Evolutionary conservation across 2,329 filamentous ascomycete genomes (phyloP).

Genomic region (Hirsutella rhossiliensis): DNA sequence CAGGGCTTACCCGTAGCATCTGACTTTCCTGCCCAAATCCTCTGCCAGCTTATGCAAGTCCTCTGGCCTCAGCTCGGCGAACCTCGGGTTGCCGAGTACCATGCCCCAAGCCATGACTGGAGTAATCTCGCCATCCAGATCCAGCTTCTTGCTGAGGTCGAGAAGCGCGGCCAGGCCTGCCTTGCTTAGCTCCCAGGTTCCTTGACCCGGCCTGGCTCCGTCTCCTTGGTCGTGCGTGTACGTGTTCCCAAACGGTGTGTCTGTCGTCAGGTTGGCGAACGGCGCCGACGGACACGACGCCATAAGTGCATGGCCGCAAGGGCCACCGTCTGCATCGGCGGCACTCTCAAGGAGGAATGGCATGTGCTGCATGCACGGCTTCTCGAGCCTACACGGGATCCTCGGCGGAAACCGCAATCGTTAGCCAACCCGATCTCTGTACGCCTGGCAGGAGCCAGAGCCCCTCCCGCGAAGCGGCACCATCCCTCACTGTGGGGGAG

Average conservation of each 20-base stretch:
- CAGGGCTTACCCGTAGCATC: constrained; percentile 82
- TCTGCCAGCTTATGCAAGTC: constrained; percentile 64
- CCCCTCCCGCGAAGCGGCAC: constrained; percentile 3
- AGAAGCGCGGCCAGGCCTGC: constrained; percentile 70
- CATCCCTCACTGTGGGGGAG: constrained; percentile 39
- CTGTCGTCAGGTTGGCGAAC: constrained; percentile 33
- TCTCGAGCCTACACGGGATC: constrained; percentile 60
- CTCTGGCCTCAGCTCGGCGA: constrained; percentile 49
- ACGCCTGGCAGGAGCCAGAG: constrained; percentile 6
- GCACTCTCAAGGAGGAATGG: constrained; percentile 60
- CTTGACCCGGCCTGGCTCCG: constrained; percentile 35
- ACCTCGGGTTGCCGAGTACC: constrained; percentile 59
- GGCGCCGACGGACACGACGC: constrained; percentile 71
- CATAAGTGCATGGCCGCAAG: constrained; percentile 89
- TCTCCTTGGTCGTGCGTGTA: constrained; percentile 21
- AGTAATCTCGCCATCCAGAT: constrained; percentile 82
- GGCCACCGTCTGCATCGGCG: constrained; percentile 47
- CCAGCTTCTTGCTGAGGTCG: constrained; percentile 70
- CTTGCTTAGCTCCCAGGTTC: constrained; percentile 70
- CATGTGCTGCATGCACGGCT: constrained; percentile 85
- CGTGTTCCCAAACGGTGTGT: constrained; percentile 40
- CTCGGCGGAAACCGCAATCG: constrained; percentile 24
- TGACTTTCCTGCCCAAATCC: constrained; percentile 66
- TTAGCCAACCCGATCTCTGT: constrained; percentile 25
- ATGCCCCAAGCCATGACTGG: constrained; percentile 92